Evolutionary conservation across 2,329 filamentous ascomycete genomes (phyloP), one percentile per base, ranked within the genome.

Genomic region (Microascus cirrosus): DNA sequence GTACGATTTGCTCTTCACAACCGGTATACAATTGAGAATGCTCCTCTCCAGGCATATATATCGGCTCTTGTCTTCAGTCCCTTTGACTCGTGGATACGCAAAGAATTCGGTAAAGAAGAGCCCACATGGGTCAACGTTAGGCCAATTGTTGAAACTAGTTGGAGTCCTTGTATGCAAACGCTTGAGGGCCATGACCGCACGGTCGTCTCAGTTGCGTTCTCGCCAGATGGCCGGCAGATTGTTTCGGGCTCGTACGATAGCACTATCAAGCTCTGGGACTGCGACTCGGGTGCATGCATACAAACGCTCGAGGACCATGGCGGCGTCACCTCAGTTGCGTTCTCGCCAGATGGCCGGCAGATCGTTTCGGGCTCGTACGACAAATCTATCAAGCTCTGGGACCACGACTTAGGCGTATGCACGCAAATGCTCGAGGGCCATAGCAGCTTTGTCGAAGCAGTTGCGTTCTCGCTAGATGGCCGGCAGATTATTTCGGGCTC

Each of bases 41-140:
- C n/a, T n/a, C n/a, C n/a, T n/a, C n/a, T n/a, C n/a, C n/a, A n/a
- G n/a, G 54, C 63, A 20, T 73, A 73, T 59, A 61, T 56, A 22
- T 69, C 62, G 13, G 68, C 59, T 15, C 67, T 64, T 25, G 60
- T 65, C 57, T 73, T 73, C 59, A 65, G 36, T 34, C 54, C 39
- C 1, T 50, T 50, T 48, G 2, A 39, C 36, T 28, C 36, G n/a
- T 55, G 42, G 50, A 50, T 50, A 56, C 54, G 42, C 36, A 20
- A 32, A 7, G 24, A 32, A 48, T 56, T 56, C 34, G 50, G 22
- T 32, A 1, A 34, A 34, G 54, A 32, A 35, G 36, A 48, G 54
- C 36, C 54, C 5, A 20, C 25, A 20, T 56, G 36, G 36, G 18
- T 48, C 15, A 25, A n/a, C 5, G 1, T 32, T 11, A 50, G 50